These are phyloP conservation scores for Krasilnikovozyma curviuscula DNA, from an alignment of 768 basidiomycete genomes.

Conservation along the genomic window DNA sequence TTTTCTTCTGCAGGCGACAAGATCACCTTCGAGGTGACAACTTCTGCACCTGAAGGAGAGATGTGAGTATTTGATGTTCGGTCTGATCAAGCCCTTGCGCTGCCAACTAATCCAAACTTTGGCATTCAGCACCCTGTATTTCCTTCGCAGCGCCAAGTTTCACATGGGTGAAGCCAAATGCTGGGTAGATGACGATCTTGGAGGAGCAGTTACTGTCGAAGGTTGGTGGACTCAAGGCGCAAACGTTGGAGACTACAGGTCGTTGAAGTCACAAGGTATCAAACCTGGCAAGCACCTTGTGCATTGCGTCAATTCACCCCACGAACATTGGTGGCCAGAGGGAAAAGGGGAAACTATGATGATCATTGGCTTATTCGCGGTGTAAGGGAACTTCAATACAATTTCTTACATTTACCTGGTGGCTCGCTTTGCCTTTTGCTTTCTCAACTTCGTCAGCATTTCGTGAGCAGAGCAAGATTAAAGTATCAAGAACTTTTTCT, in stretches of 20 bases:
- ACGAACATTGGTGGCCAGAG: too few species aligned
- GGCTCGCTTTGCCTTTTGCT: too few species aligned
- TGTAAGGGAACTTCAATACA: too few species aligned
- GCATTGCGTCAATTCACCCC: too few species aligned
- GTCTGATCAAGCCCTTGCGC: background rate
- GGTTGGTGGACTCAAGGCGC: too few species aligned
- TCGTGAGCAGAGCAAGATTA: too few species aligned
- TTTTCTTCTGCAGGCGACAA: too few species aligned
- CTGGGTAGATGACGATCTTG: slow-evolving; percentile 1
- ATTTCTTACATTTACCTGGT: too few species aligned
- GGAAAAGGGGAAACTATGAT: too few species aligned
- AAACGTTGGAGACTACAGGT: background rate
- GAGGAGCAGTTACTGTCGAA: background rate
- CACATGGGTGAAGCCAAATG: background rate
- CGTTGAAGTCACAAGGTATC: background rate
- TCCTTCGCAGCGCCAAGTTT: background rate
- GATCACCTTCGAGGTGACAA: slow-evolving; percentile 1
- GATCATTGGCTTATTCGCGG: too few species aligned
- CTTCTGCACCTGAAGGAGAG: background rate
- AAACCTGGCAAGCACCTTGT: background rate
- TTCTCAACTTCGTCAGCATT: too few species aligned
- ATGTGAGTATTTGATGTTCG: background rate
- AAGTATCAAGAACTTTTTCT: too few species aligned
- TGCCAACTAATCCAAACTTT: background rate
- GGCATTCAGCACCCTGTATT: background rate